These are phyloP conservation scores for Zygoascus meyerae DNA, from an alignment of 1,139 yeast species.

Conservation along the genomic window DNA sequence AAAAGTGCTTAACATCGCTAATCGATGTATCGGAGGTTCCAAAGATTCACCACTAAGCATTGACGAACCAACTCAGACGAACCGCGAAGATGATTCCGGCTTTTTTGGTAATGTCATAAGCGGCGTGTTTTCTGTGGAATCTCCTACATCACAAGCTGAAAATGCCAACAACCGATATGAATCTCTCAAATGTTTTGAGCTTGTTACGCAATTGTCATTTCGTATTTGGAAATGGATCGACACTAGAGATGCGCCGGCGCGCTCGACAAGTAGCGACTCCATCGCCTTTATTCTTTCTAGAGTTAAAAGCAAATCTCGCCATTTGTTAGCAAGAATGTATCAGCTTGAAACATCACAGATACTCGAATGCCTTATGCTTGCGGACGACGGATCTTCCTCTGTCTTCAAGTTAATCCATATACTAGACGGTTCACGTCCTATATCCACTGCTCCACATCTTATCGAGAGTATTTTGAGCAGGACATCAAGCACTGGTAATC, in stretches of 20 bases:
- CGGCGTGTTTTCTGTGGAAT: slow-evolving; percentile 80
- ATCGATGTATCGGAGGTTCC: slow-evolving; percentile 33
- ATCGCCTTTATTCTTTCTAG: slow-evolving; percentile 58
- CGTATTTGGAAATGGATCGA: slow-evolving; percentile 76
- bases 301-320: slow-evolving; percentile 66
- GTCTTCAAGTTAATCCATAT: slow-evolving; percentile 60
- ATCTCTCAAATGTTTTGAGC: slow-evolving; percentile 57
- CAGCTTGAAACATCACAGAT: slow-evolving; percentile 68
- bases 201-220: slow-evolving; percentile 50
- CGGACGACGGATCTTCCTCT: slow-evolving; percentile 22
- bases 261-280: slow-evolving; percentile 34
- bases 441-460: slow-evolving; percentile 63
- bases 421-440: slow-evolving; percentile 81
- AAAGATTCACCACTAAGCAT: background rate
- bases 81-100: slow-evolving; percentile 18
- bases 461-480: slow-evolving; percentile 50
- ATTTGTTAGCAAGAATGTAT: slow-evolving; percentile 62
- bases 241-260: slow-evolving; percentile 25
- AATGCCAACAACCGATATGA: slow-evolving; percentile 48
- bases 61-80: background rate
- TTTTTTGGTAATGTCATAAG: slow-evolving; percentile 74
- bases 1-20: slow-evolving; percentile 55
- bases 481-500: slow-evolving; percentile 18
- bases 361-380: slow-evolving; percentile 48
- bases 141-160: slow-evolving; percentile 52